Conservation (phyloP, 805 yeast genomes). For the Saccharomyces kudriavzevii region DNA sequence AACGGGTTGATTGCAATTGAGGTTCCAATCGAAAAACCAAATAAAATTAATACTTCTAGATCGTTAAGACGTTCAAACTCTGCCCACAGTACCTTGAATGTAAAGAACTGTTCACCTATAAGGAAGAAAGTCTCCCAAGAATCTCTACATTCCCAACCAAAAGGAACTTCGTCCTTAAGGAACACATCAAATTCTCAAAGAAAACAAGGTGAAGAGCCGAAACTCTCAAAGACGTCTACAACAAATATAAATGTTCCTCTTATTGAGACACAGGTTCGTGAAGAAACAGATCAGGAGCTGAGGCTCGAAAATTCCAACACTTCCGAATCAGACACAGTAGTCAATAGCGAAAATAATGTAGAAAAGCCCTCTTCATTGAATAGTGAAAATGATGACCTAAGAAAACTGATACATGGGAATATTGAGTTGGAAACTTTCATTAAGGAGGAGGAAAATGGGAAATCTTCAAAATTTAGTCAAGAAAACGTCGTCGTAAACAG, state of each 20-base stretch:
- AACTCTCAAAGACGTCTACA: neutral
- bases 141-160: constrained; percentile 7
- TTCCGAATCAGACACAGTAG: neutral
- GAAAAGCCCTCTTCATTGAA: neutral
- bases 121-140: constrained; percentile 8
- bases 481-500: neutral
- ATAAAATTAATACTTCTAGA: neutral
- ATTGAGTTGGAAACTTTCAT: constrained; percentile 1
- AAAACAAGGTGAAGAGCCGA: neutral
- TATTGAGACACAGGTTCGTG: constrained; percentile 18
- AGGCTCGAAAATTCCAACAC: constrained; percentile 8
- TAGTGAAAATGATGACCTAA: neutral
- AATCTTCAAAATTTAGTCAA: neutral
- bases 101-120: constrained; percentile 6
- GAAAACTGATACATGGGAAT: neutral
- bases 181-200: neutral
- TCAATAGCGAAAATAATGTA: neutral
- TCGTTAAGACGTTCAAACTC: constrained; percentile 12
- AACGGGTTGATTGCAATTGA: constrained; percentile 62
- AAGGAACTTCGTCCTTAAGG: constrained; percentile 8
- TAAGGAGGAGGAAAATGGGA: constrained; percentile 1
- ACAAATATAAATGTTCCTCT: constrained; percentile 6
- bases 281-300: constrained; percentile 22
- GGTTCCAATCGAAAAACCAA: constrained; percentile 42
- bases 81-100: constrained; percentile 4